These are phyloP conservation scores for Tulasnella sp. DNA, from an alignment of 768 basidiomycete genomes.

Conservation along the genomic window DNA sequence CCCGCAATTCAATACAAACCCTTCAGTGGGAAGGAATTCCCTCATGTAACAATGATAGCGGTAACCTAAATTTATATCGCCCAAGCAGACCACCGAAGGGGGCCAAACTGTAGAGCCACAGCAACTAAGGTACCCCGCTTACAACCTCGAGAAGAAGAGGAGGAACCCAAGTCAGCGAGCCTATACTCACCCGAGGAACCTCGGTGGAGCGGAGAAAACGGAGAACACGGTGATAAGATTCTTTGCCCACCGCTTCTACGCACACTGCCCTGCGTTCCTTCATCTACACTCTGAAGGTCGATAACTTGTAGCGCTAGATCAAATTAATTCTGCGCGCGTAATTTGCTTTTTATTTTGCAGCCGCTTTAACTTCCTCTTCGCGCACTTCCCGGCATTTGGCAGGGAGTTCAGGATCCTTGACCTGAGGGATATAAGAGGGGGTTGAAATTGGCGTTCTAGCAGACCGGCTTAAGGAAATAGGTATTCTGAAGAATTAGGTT, in stretches of 20 bases:
- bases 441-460: slow-evolving; percentile 73
- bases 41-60: no score
- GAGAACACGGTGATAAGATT: no score
- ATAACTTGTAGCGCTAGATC: slow-evolving; percentile 5
- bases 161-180: no score
- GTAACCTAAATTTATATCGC: no score
- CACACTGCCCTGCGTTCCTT: slow-evolving; percentile 46
- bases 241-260: slow-evolving; percentile 50
- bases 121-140: no score
- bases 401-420: slow-evolving; percentile 58
- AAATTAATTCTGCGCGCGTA: not conserved
- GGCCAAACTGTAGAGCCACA: no score
- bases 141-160: no score
- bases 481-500: slow-evolving; percentile 50
- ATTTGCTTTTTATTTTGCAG: not conserved
- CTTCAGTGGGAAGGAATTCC: no score
- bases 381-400: slow-evolving; percentile 49
- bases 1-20: no score
- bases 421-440: slow-evolving; percentile 81
- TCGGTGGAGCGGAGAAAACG: no score
- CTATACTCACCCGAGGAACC: no score
- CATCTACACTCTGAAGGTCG: slow-evolving; percentile 44
- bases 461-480: slow-evolving; percentile 88
- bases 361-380: slow-evolving; percentile 47
- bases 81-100: no score